Evolutionary conservation across 441 rosid species (phyloP).

Genomic region (Flueggea neowawraea): DNA sequence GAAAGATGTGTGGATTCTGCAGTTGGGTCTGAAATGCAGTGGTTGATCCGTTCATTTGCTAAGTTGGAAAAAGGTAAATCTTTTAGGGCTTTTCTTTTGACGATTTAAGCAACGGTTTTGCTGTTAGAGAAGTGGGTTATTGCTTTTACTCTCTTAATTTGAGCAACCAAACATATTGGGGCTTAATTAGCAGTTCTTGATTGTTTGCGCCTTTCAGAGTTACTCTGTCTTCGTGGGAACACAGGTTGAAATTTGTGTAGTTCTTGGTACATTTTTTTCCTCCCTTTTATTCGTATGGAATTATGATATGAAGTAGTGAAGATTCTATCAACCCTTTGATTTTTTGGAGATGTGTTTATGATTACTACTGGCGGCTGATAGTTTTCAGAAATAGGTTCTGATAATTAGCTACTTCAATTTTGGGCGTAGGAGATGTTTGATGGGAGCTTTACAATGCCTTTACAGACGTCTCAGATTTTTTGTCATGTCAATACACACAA

Average conservation of each 20-base stretch:
- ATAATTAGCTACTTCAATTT: constrained; percentile 12
- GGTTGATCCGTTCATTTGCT: constrained; percentile 1
- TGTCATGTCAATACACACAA: constrained; percentile 25
- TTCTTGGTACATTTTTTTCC: neutral
- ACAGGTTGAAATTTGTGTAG: neutral
- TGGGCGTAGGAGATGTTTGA: constrained; percentile 23
- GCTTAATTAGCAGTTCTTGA: constrained; percentile 6
- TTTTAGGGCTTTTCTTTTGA: constrained; percentile 5
- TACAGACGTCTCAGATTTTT: constrained; percentile 26
- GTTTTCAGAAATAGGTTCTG: constrained; percentile 8
- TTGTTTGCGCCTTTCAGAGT: constrained; percentile 6
- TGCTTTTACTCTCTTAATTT: constrained; percentile 1
- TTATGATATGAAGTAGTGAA: constrained; percentile 4
- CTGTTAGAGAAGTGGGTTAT: constrained; percentile 8
- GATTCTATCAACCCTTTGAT: neutral
- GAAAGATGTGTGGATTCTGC: constrained; percentile 12
- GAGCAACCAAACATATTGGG: neutral
- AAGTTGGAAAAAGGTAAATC: constrained; percentile 4
- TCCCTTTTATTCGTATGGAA: neutral
- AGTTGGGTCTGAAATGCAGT: constrained; percentile 10
- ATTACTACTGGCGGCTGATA: constrained; percentile 5
- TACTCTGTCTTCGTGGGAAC: neutral
- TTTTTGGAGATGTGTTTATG: constrained; percentile 3
- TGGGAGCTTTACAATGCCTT: constrained; percentile 43
- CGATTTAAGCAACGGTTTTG: neutral